These are phyloP conservation scores for Nepenthes mirabilis DNA, from an alignment of 148 eudicot species.

Conservation along the genomic window DNA sequence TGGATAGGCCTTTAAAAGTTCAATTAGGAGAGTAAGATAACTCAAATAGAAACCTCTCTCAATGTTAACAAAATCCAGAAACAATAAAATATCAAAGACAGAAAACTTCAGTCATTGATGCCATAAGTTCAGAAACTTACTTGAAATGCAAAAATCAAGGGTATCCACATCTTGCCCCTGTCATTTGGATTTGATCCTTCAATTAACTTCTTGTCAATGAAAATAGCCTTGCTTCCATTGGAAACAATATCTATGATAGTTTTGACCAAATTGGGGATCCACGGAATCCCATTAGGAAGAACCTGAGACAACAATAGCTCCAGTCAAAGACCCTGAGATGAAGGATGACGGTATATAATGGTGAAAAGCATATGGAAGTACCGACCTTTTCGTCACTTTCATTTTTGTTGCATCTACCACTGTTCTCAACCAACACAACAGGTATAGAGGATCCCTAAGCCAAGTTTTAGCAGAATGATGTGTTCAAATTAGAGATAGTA, in stretches of 20 bases:
- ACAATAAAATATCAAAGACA: too few relatives aligned
- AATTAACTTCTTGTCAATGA: constrained; percentile 72
- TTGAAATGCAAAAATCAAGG: constrained; percentile 53
- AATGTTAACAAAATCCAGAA: too few relatives aligned
- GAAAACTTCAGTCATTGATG: too few relatives aligned
- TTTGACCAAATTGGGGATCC: constrained; percentile 78
- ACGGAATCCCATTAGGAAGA: constrained; percentile 73
- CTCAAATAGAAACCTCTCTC: too few relatives aligned
- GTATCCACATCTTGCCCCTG: constrained; percentile 58
- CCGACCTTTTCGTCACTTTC: constrained; percentile 81
- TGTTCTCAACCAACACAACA: constrained; percentile 92
- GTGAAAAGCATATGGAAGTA: background rate
- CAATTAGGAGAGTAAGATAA: too few relatives aligned
- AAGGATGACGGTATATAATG: background rate
- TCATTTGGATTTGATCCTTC: constrained; percentile 90
- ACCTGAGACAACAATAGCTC: constrained; percentile 26
- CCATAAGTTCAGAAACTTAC: constrained; percentile 25
- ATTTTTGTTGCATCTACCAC: constrained; percentile 89
- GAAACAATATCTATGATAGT: constrained; percentile 49
- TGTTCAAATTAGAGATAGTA: background rate
- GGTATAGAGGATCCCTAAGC: constrained; percentile 55
- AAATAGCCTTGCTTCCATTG: constrained; percentile 56
- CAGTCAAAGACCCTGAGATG: background rate
- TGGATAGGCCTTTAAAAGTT: too few relatives aligned
- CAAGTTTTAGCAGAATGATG: constrained; percentile 1